Evolutionary conservation across 306 rosid genomes (phyloP), one percentile per base, ranked within the genome.

Genomic region (Cucumis cinereus): DNA sequence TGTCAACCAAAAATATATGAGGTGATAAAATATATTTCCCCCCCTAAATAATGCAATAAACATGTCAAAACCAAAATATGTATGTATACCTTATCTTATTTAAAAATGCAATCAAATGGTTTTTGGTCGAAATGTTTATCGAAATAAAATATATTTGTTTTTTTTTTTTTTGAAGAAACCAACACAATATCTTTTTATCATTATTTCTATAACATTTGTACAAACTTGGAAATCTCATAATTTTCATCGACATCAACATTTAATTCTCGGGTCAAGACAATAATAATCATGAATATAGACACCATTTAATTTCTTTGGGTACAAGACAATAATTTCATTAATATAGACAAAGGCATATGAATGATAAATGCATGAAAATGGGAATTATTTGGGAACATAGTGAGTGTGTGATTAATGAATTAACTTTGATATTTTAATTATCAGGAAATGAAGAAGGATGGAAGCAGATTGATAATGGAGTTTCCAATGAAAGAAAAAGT

Each of bases 401-500:
- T 7, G 26, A 30, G 10, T 49, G 40, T 24, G 40, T 2, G 17
- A 72, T 53, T 30, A 50, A 54, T 30, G 77, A 53, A 38, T 0
- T 30, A 30, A 30, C 11, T 55, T 55, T 16, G 45, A 16, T 35
- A 7, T 53, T 52, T 74, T 20, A 30, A 30, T 30, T 30, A 3
- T 30, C 59, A 61, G 73, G 79, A 50, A 35, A 23, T 33, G 52
- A 59, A 77, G 81, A 77, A 59, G 58, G 77, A 52, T 4, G 67
- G 10, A 19, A 62, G 17, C 17, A 81, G 79, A 13, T 76, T 49
- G 43, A 10, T 74, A 66, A 71, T 75, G 79, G 86, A 72, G 69
- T 30, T 53, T 78, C 70, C 80, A 36, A 5, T 28, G 24, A 82
- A 81, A 69, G 84, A 84, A 63, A 89, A 86, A 85, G 78, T 81